Evolutionary conservation across 2,329 filamentous ascomycete species (phyloP).

Genomic region (Alternaria hordeiaustralica): DNA sequence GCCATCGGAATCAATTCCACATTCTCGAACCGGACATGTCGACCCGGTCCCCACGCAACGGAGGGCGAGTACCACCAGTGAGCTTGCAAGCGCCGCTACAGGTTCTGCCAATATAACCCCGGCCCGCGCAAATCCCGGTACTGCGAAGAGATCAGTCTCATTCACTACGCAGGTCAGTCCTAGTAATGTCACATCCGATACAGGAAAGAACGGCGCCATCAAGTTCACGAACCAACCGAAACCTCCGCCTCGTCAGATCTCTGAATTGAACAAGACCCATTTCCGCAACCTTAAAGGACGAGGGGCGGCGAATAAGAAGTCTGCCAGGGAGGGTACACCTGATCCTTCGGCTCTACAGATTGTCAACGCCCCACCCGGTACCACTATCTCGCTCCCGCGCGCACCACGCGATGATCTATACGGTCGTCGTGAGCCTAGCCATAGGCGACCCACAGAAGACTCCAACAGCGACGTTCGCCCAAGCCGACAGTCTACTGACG

Average conservation of each 20-base stretch:
- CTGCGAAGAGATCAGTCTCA: background rate
- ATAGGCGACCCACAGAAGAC: slow-evolving; percentile 18
- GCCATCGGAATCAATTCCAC: background rate
- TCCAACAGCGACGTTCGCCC: slow-evolving; percentile 10
- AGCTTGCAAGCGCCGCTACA: background rate
- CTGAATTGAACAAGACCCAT: slow-evolving; percentile 17
- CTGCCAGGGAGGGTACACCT: slow-evolving; percentile 32
- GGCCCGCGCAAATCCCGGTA: background rate
- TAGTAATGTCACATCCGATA: background rate
- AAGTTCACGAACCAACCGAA: slow-evolving; percentile 35
- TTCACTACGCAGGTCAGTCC: background rate
- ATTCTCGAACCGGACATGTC: background rate
- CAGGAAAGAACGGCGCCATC: slow-evolving; percentile 21
- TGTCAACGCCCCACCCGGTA: slow-evolving; percentile 23
- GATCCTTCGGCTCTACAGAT: slow-evolving; percentile 33
- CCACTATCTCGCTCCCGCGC: background rate
- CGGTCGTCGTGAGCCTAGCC: slow-evolving; percentile 29
- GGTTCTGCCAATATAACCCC: background rate
- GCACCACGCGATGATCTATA: slow-evolving; percentile 25
- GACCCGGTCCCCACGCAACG: background rate
- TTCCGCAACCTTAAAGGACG: slow-evolving; percentile 28
- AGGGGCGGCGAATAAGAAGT: slow-evolving; percentile 26
- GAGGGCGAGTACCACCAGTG: background rate
- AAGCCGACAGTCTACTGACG: background rate
- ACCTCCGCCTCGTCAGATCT: slow-evolving; percentile 2